A percentile compares a stretch with the other conserved stretches of the same genome.
These are phyloP conservation scores for Rhizoclosmatium globosum DNA, from an alignment of 192 early-diverging fungal genomes.

Conservation along the genomic window DNA sequence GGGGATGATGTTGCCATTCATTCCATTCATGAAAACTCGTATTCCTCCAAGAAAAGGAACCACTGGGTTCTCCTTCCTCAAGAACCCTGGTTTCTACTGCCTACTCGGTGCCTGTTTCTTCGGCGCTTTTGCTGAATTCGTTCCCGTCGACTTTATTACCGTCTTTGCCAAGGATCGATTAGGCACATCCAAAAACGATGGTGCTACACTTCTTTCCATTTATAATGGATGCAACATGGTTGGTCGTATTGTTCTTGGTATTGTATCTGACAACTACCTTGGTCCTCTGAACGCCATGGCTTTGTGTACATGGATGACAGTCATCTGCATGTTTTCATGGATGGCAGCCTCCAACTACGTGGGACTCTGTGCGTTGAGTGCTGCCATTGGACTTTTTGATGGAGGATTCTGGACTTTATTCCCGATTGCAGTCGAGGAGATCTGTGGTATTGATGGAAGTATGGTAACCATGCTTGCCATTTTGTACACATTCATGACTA, in stretches of 20 bases:
- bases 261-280: constrained; percentile 61
- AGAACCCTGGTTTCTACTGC: constrained; percentile 13
- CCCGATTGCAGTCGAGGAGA: constrained; percentile 34
- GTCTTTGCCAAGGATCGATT: background rate
- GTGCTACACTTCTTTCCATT: constrained; percentile 49
- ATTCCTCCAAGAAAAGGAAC: constrained; percentile 7
- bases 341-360: background rate
- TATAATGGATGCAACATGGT: constrained; percentile 73
- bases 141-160: constrained; percentile 24
- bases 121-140: constrained; percentile 37
- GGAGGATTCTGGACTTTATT: constrained; percentile 37
- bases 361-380: background rate
- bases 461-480: constrained; percentile 30
- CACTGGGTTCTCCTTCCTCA: constrained; percentile 29
- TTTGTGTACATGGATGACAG: constrained; percentile 45
- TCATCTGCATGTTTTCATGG: constrained; percentile 34
- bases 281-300: constrained; percentile 72
- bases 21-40: constrained; percentile 24
- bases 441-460: constrained; percentile 14
- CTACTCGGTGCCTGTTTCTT: constrained; percentile 40
- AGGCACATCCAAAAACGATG: background rate
- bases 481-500: constrained; percentile 24
- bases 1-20: constrained; percentile 43
- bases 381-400: constrained; percentile 19
- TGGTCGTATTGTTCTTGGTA: constrained; percentile 71